Evolutionary conservation across 257 asterid species (phyloP), one percentile per base, ranked within the genome.

Genomic region (Prunella vulgaris): DNA sequence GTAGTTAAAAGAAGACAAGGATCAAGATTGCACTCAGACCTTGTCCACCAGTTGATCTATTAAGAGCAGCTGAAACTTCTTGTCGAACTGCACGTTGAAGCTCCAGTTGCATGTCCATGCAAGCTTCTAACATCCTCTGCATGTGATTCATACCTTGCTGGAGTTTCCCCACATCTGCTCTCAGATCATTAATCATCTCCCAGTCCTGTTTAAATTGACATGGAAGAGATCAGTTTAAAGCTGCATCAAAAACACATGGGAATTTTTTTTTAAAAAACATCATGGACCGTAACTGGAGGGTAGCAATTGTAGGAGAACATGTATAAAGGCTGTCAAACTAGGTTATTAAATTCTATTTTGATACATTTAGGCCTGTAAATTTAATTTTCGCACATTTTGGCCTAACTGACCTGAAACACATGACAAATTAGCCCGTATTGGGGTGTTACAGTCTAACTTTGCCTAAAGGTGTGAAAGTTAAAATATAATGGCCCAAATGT

Each of bases 71-170:
- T 13, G 99, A 93, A 70, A 93, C 96, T 83, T 93, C 99, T 77
- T 93, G 99, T 33, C 96, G 80, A 57, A 93, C 96, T 3, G 97
- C 87, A 65, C 99, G 90, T 69, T 93, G 99, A 76, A 93, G 89
- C 84, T 93, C 99, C 68, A 93, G 80, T 72, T 93, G 99, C 99
- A 90, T 90, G 85, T 93, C 97, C 97, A 93, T 88, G 87, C 97
- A 93, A 73, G 97, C 91, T 82, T 93, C 98, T 76, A 93, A 77
- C 98, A 87, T 90, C 75, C 97, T 87, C 84, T 93, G 98, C 97
- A 90, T 90, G 85, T 87, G 89, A 68, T 84, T 86, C 98, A 90
- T 90, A 57, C 98, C 96, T 82, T 90, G 95, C 83, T 93, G 95
- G 73, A 93, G 91, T 79, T 85, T 88, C 18, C 85, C 87, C 78